These are phyloP conservation scores for Castanopsis chinensis DNA, from an alignment of 306 rosid species.

Conservation along the genomic window DNA sequence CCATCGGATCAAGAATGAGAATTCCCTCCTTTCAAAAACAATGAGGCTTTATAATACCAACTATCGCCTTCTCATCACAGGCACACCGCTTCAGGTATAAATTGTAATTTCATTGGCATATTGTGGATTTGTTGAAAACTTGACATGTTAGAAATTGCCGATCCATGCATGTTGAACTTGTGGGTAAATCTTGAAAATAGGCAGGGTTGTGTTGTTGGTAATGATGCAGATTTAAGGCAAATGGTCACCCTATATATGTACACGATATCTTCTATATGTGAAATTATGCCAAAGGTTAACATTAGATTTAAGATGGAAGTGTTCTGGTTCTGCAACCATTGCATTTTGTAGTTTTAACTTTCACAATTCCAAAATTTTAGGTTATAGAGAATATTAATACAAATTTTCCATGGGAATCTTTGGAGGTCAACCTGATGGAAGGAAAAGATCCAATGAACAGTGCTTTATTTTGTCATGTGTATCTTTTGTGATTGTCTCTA, in stretches of 20 bases:
- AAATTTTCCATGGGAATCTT: neutral
- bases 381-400: neutral
- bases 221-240: neutral
- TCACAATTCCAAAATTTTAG: neutral
- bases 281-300: neutral
- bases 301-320: neutral
- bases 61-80: constrained; percentile 92
- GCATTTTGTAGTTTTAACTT: no score
- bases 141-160: neutral
- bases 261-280: neutral
- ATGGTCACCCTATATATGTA: neutral
- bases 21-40: constrained; percentile 91
- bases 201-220: neutral
- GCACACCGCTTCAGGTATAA: constrained; percentile 93
- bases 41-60: constrained; percentile 91
- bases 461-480: neutral
- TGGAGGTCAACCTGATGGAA: neutral
- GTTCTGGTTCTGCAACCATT: no score
- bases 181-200: neutral
- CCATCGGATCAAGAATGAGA: constrained; percentile 96
- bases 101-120: constrained; percentile 16
- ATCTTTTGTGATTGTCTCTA: neutral
- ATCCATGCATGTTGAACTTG: neutral
- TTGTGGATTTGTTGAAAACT: neutral
- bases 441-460: neutral